Conservation (phyloP, 2,329 filamentous ascomycete genomes). For the Pleurostoma richardsiae region DNA sequence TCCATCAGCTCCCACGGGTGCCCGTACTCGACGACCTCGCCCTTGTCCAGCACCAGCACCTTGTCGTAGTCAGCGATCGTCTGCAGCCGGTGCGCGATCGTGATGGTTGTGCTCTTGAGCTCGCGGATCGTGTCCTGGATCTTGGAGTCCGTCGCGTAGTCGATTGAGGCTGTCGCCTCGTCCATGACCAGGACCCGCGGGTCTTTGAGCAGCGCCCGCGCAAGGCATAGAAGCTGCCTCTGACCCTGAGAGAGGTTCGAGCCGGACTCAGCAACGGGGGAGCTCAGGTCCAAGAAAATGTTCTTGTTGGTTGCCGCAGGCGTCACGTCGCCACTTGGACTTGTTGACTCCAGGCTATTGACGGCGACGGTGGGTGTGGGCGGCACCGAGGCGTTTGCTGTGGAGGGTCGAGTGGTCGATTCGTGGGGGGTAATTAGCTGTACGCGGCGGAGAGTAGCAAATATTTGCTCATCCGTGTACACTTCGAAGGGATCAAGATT, state of each 20-base stretch:
- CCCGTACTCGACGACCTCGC: constrained; percentile 81
- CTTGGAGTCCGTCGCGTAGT: constrained; percentile 91
- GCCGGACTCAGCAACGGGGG: constrained; percentile 81
- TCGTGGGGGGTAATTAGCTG: constrained; percentile 72
- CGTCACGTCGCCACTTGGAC: constrained; percentile 2
- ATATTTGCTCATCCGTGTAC: constrained; percentile 89
- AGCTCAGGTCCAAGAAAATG: constrained; percentile 82
- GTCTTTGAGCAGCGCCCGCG: constrained; percentile 83
- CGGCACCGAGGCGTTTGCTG: constrained; percentile 8
- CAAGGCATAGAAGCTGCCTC: constrained; percentile 88
- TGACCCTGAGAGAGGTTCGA: constrained; percentile 95
- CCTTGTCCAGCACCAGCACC: constrained; percentile 89
- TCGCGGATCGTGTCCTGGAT: constrained; percentile 97
- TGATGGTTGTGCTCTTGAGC: constrained; percentile 88
- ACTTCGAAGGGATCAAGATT: constrained; percentile 90
- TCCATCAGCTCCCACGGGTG: constrained; percentile 79
- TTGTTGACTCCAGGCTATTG: constrained; percentile 6
- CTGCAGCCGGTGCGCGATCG: constrained; percentile 90
- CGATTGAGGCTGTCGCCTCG: constrained; percentile 94
- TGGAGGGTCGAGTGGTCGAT: constrained; percentile 19
- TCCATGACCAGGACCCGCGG: constrained; percentile 98
- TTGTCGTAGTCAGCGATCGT: constrained; percentile 99
- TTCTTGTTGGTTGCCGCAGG: constrained; percentile 77
- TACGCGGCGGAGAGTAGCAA: constrained; percentile 77
- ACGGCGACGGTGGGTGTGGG: constrained; percentile 16